phyloP scores from a whole-genome alignment of 441 rosid species.

The Adansonia gregorii region DNA sequence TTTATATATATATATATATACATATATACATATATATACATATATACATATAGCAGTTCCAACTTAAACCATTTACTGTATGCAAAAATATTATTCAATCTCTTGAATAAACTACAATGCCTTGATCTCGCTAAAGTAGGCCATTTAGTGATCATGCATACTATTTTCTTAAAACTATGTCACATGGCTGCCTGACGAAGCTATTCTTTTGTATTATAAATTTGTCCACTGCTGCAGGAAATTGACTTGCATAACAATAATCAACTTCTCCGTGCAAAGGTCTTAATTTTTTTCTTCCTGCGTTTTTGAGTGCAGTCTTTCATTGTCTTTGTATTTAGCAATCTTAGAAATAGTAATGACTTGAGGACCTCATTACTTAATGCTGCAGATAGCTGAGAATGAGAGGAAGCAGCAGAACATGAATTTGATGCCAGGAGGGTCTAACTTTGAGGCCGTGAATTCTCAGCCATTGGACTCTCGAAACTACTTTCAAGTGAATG shows the following conservation, averaged over 20 bases:
- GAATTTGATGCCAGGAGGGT: constrained; percentile 84
- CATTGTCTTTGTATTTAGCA: background rate
- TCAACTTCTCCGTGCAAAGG: constrained; percentile 78
- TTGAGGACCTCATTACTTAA: background rate
- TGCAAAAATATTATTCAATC: background rate
- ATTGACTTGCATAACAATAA: constrained; percentile 73
- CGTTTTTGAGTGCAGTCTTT: no score
- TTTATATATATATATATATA: no score
- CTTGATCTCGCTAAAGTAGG: background rate
- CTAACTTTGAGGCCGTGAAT: constrained; percentile 63
- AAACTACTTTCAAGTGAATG: constrained; percentile 77
- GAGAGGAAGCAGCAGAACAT: constrained; percentile 44
- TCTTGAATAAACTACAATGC: background rate
- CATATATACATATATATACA: no score
- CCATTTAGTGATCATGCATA: background rate
- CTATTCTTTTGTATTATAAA: background rate
- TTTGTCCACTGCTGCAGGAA: constrained; percentile 50
- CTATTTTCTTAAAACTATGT: background rate
- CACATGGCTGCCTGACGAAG: background rate
- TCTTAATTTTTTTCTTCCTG: constrained; percentile 10
- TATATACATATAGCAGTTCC: no score
- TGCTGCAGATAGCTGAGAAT: constrained; percentile 38
- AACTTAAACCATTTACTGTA: no score
- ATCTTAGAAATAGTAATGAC: background rate
- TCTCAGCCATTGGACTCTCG: constrained; percentile 72